Percentiles rank a stretch among this genome's conserved stretches.
phyloP scores from a whole-genome alignment of 345 rosid genomes.

The Sonneratia alba region DNA sequence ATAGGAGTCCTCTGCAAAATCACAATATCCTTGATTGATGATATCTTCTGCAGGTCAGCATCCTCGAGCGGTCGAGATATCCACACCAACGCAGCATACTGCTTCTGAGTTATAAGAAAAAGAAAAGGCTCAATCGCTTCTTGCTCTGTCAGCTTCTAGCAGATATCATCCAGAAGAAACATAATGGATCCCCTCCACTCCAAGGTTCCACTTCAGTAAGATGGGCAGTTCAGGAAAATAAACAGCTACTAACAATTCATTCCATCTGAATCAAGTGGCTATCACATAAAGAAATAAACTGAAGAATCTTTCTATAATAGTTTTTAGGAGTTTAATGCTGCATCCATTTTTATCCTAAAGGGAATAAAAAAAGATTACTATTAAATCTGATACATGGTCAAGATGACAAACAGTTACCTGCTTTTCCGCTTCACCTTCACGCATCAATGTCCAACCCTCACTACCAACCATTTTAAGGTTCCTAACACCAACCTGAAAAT shows the following conservation, averaged over 20 bases:
- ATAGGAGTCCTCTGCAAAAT: constrained; percentile 80
- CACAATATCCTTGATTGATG: constrained; percentile 62
- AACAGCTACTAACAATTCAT: not conserved
- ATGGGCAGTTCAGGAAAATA: not conserved
- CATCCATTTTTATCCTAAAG: too few species aligned
- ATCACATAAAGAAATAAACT: not conserved
- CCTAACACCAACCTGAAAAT: constrained; percentile 61
- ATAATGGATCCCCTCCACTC: too few species aligned
- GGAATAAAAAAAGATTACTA: too few species aligned
- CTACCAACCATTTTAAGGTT: constrained; percentile 55
- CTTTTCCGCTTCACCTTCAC: constrained; percentile 96
- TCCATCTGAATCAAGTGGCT: not conserved
- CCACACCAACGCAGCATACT: constrained; percentile 93
- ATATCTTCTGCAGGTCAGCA: constrained; percentile 39
- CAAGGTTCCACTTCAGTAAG: not conserved
- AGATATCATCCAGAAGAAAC: not conserved
- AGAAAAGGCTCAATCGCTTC: not conserved
- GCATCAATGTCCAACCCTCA: constrained; percentile 82
- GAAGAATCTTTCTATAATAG: not conserved
- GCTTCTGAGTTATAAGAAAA: constrained; percentile 42
- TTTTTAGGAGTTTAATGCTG: too few species aligned
- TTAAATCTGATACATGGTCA: not conserved
- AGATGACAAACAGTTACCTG: constrained; percentile 36
- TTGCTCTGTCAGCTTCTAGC: not conserved
- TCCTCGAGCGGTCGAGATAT: constrained; percentile 79